Evolutionary conservation across 257 asterid species (phyloP).

Genomic region (Nicotiana undulata): DNA sequence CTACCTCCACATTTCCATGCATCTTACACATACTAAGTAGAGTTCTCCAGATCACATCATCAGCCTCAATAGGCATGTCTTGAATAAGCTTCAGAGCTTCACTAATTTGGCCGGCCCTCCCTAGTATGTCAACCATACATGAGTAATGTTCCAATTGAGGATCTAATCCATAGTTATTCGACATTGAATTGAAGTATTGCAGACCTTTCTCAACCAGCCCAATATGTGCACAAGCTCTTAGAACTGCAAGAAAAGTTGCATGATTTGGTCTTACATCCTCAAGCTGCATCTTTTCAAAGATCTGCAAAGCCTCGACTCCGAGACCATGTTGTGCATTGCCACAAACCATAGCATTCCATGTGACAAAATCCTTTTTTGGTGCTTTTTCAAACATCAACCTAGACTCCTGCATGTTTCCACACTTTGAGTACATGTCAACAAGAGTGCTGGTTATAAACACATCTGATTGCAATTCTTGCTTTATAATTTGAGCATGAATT

Average conservation of each 20-base stretch:
- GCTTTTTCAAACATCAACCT: conserved; percentile 65
- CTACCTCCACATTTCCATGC: conserved; percentile 73
- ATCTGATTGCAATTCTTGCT: conserved; percentile 70
- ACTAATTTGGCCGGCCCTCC: conserved; percentile 47
- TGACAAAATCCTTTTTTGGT: conserved; percentile 55
- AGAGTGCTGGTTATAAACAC: conserved; percentile 73
- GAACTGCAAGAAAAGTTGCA: conserved; percentile 83
- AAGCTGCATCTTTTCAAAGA: conserved; percentile 49
- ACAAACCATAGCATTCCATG: conserved; percentile 86
- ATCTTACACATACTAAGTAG: conserved; percentile 77
- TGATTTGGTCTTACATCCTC: conserved; percentile 57
- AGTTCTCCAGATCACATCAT: conserved; percentile 83
- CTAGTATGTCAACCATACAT: conserved; percentile 78
- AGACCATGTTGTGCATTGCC: conserved; percentile 79
- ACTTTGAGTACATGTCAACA: conserved; percentile 93
- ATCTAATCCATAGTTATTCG: conserved; percentile 37
- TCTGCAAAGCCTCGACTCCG: conserved; percentile 54
- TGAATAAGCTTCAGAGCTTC: conserved; percentile 67
- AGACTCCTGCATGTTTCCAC: conserved; percentile 74
- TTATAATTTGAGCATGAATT: conserved; percentile 81
- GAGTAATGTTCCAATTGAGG: conserved; percentile 86
- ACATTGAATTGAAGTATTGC: conserved; percentile 57
- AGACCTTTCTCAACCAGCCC: conserved; percentile 62
- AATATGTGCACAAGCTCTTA: conserved; percentile 84
- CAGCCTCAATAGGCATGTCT: conserved; percentile 77